Conservation (phyloP, 2,329 filamentous ascomycete species). For the Zymoseptoria crescenta region DNA sequence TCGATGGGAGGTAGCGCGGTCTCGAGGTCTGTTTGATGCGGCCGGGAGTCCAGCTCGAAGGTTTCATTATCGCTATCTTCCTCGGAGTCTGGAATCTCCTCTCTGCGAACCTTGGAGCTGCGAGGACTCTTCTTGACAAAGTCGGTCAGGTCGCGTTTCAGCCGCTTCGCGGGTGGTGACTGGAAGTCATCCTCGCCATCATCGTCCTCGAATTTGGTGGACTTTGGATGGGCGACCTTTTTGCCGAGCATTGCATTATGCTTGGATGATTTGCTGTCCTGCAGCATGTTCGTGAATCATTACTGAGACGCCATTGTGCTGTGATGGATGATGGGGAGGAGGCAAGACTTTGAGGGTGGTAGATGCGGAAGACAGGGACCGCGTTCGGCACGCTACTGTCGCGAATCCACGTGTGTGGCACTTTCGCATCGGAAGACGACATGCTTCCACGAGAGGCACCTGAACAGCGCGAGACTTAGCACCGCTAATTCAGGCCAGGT, state of each 20-base stretch:
- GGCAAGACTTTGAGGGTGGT: background rate
- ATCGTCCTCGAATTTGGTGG: conserved; percentile 36
- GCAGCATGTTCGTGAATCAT: conserved; percentile 26
- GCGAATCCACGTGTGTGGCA: background rate
- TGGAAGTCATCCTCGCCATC: conserved; percentile 26
- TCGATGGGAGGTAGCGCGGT: conserved; percentile 61
- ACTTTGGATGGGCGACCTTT: conserved; percentile 37
- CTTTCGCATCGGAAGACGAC: background rate
- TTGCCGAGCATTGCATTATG: conserved; percentile 43
- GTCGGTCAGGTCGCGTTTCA: conserved; percentile 26
- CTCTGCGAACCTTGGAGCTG: conserved; percentile 11
- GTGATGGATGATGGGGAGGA: background rate
- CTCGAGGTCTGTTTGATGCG: conserved; percentile 58
- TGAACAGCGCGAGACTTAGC: background rate
- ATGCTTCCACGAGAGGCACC: background rate
- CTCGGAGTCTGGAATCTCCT: conserved; percentile 26
- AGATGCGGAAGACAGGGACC: background rate
- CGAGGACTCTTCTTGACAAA: conserved; percentile 20
- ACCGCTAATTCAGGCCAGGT: background rate
- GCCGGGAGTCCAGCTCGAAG: conserved; percentile 20
- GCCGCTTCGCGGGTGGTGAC: conserved; percentile 35
- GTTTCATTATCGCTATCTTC: conserved; percentile 26
- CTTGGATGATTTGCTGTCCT: conserved; percentile 35
- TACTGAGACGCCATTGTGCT: background rate
- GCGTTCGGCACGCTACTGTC: background rate